phyloP scores from a whole-genome alignment of 2,329 filamentous ascomycete species.

The Neonectria ditissima region DNA sequence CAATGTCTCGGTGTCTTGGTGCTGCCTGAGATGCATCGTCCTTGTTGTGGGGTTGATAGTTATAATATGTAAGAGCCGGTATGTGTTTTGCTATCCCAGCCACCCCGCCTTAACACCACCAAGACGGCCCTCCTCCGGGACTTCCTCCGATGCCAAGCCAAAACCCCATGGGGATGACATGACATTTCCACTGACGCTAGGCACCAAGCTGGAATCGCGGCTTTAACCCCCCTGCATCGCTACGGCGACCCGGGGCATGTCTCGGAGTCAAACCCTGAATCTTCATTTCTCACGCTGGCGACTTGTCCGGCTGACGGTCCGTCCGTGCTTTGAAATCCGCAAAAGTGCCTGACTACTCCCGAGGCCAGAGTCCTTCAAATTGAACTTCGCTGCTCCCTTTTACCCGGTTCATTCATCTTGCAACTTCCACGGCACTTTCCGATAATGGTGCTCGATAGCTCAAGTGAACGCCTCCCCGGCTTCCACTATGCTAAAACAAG shows the following conservation, averaged over 20 bases:
- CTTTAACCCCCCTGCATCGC: no score
- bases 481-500: background rate
- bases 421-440: background rate
- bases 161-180: background rate
- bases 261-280: background rate
- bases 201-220: background rate
- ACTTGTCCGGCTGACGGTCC: background rate
- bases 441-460: background rate
- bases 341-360: no score
- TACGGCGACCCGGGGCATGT: background rate
- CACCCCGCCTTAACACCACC: background rate
- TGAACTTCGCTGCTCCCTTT: no score
- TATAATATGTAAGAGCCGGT: background rate
- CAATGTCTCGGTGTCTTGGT: background rate
- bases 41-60: background rate
- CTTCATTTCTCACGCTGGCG: background rate
- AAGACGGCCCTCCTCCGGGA: background rate
- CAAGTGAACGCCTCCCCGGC: background rate
- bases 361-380: no score
- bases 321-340: background rate
- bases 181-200: background rate
- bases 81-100: background rate
- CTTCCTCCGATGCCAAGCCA: constrained; percentile 5
- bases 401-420: background rate
- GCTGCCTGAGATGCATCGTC: background rate